Evolutionary conservation across 2,329 filamentous ascomycete species (phyloP).

Genomic region (Pseudopyrenochaeta lycopersici): DNA sequence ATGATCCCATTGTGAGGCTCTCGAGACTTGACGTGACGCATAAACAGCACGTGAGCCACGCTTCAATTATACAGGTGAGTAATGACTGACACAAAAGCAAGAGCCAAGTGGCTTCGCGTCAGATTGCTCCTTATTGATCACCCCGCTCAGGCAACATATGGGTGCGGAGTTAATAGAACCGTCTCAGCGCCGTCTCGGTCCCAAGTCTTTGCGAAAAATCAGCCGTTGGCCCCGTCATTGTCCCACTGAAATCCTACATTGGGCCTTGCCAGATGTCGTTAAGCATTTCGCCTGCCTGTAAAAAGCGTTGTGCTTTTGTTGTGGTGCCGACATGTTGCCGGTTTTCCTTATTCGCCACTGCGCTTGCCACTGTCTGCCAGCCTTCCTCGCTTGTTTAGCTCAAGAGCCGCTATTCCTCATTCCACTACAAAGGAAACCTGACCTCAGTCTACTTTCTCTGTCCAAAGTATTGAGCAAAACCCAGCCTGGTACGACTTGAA

Average conservation of each 20-base stretch:
- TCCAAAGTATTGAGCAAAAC: no score
- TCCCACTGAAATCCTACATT: neutral
- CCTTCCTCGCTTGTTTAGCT: no score
- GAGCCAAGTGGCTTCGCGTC: slow-evolving; percentile 18
- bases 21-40: neutral
- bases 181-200: slow-evolving; percentile 28
- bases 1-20: neutral
- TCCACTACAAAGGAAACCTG: no score
- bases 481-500: neutral
- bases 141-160: slow-evolving; percentile 23
- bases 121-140: slow-evolving; percentile 13
- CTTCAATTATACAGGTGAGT: neutral
- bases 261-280: neutral
- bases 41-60: neutral
- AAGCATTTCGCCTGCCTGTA: neutral
- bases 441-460: no score
- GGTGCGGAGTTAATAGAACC: slow-evolving; percentile 10
- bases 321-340: no score
- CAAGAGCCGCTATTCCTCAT: no score
- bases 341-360: no score
- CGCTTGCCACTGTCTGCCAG: no score
- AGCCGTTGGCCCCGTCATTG: neutral
- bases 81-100: slow-evolving; percentile 9
- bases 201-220: slow-evolving; percentile 8
- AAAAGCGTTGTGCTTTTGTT: no score